A percentile compares a stretch with the other conserved stretches of the same genome.
Evolutionary conservation across 1,139 yeast genomes (phyloP).

Genomic region (Candida anutae): DNA sequence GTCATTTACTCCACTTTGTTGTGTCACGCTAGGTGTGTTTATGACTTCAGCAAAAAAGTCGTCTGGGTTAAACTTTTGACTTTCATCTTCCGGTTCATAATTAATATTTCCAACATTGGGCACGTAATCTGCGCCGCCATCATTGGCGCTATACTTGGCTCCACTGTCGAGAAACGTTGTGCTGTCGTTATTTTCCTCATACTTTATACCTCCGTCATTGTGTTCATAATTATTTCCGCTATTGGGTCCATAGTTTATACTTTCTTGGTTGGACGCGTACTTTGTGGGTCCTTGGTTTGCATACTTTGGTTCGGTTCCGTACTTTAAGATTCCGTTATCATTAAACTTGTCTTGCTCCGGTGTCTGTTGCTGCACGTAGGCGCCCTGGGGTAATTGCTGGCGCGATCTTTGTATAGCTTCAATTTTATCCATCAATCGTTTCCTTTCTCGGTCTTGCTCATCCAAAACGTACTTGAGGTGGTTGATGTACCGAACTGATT

Average conservation of each 20-base stretch:
- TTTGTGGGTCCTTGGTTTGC: too few relatives aligned
- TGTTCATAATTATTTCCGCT: too few relatives aligned
- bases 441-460: constrained; percentile 24
- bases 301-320: too few relatives aligned
- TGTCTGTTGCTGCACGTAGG: too few relatives aligned
- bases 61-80: constrained; percentile 13
- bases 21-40: not conserved
- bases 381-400: not conserved
- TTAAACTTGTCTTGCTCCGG: constrained; percentile 1
- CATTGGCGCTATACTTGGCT: too few relatives aligned
- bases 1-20: too few relatives aligned
- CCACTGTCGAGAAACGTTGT: too few relatives aligned
- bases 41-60: constrained; percentile 12
- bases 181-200: too few relatives aligned
- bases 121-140: too few relatives aligned
- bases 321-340: constrained; percentile 1
- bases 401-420: constrained; percentile 4
- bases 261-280: too few relatives aligned
- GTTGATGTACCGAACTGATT: constrained; percentile 60
- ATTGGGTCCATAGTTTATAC: too few relatives aligned
- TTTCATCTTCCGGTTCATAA: constrained; percentile 1
- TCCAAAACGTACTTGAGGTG: constrained; percentile 42
- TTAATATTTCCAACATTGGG: not conserved
- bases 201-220: too few relatives aligned
- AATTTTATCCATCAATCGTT: constrained; percentile 5